Evolutionary conservation across 129 eudicot genomes (phyloP), one percentile per base, ranked within the genome.

Genomic region (Arctium lappa): DNA sequence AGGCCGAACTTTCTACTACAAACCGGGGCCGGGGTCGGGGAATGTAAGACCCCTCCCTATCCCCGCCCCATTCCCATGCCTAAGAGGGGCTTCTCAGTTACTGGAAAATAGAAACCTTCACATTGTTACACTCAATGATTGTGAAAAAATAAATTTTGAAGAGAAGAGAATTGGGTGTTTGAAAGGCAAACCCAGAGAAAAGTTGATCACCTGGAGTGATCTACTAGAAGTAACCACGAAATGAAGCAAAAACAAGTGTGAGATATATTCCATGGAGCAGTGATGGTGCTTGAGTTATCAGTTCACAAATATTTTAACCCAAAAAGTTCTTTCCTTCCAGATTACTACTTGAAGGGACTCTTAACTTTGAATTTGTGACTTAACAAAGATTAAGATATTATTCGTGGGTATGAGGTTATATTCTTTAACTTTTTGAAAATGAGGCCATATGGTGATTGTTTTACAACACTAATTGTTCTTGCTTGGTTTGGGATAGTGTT

Each of bases 131-230:
- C 87, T 91, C 69, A 86, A 78, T 71, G 92, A 75, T 71, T 91
- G 98, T 97, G 91, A 88, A 89, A 95, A 93, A 89, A 93, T 95
- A 68, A 97, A 95, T 72, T 40, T 50, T 13, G 97, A 92, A 90
- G 98, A 95, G 86, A 91, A 84, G 85, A 85, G 90, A 81, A 86
- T 77, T 29, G 97, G 98, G 44, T 87, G 87, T 86, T 86, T 85
- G 85, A 87, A 74, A 69, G 84, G 86, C 53, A 95, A 91, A 84
- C 97, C 97, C 2, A 81, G 97, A 71, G 97, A 95, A 53, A 95
- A 95, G 73, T 30, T 92, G 75, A 75, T 87, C 27, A 73, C 88
- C 6, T 89, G 97, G 97, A 80, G 85, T 3, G 93, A 88, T 82
- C 84, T 95, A 65, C 88, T 95, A 37, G 46, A 80, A 81, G 83